Base-by-base conservation (phyloP, 768 basidiomycete species). In the Coprinopsis marcescibilis region DNA sequence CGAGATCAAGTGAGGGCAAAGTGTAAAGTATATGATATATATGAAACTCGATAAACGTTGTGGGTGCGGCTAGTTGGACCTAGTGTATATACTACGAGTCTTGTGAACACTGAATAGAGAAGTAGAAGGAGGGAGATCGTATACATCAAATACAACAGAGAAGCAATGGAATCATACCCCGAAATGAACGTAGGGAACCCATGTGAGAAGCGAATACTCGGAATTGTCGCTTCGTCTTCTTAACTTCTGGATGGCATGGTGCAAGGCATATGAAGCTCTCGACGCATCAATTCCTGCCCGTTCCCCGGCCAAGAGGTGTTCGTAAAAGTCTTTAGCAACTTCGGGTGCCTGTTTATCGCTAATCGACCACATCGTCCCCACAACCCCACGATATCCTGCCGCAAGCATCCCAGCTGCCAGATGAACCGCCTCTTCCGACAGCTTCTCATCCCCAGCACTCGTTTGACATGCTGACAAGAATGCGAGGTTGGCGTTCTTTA, bases 321-420 rank as follows among this genome's bases (percentile, higher is more conserved):
- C 21, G 46, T 51, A 51, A 24, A 51, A 44, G 8, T 41, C 14
- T 7, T 47, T n/a, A 1, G 50, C 45, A 42, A 47, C 29, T 14
- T 8, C 17, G 12, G 36, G 45, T 13, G 50, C 50, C 36, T 34
- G 25, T 11, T 24, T 26, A 25, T 52, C 50, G 10, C 40, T 12
- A 32, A 52, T 52, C 8, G 46, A 41, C 50, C 50, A 52, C 50
- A 52, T 52, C 20, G 50, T 52, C 11, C 39, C 50, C 33, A 52
- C 43, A 3, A 52, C 46, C 8, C 46, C 13, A 13, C 46, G 50
- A 39, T 52, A 52, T 27, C 50, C 50, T 5, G 40, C 46, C 2
- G 50, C 40, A 5, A 47, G 35, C 46, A 52, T 48, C 15, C 50
- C 50, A 46, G 46, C 50, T 11, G 50, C 50, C 13, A 52, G 41